Evolutionary conservation across 208 protist species (phyloP).

Genomic region (Leishmania turanica): DNA sequence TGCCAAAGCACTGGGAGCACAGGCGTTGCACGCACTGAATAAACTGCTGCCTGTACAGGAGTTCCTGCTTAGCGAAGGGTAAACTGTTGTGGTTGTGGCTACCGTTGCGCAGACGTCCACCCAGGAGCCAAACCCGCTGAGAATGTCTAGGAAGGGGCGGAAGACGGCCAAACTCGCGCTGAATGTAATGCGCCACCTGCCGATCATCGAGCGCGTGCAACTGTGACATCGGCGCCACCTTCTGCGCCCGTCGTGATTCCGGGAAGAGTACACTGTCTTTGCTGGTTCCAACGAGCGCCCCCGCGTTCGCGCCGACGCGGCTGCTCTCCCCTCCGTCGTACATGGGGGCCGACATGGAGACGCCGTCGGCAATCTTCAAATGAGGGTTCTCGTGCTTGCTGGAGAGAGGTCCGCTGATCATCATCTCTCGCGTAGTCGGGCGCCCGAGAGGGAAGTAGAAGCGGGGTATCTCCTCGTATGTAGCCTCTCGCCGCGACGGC

Average conservation of each 20-base stretch:
- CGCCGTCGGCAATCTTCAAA: constrained; percentile 61
- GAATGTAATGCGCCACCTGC: constrained; percentile 60
- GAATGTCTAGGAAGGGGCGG: constrained; percentile 45
- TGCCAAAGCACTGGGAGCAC: constrained; percentile 78
- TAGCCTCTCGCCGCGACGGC: constrained; percentile 19
- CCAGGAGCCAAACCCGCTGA: constrained; percentile 43
- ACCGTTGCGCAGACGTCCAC: constrained; percentile 30
- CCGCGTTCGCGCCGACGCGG: constrained; percentile 15
- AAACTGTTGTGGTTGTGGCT: constrained; percentile 20
- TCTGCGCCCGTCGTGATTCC: constrained; percentile 19
- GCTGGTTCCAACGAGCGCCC: constrained; percentile 8
- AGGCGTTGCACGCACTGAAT: constrained; percentile 70
- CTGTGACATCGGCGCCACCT: constrained; percentile 47
- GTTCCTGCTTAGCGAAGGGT: constrained; percentile 56
- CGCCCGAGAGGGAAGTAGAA: constrained; percentile 86
- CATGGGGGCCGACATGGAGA: constrained; percentile 40
- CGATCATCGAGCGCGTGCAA: constrained; percentile 65
- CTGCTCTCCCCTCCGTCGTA: constrained; percentile 37
- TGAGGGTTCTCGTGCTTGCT: constrained; percentile 73
- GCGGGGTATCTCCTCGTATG: constrained; percentile 78
- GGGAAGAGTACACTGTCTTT: constrained; percentile 13
- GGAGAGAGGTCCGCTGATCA: constrained; percentile 51
- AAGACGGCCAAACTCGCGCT: constrained; percentile 73
- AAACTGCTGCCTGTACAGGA: constrained; percentile 61
- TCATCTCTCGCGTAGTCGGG: constrained; percentile 37